Conservation (phyloP, 345 rosid genomes). For the Abelmoschus esculentus region DNA sequence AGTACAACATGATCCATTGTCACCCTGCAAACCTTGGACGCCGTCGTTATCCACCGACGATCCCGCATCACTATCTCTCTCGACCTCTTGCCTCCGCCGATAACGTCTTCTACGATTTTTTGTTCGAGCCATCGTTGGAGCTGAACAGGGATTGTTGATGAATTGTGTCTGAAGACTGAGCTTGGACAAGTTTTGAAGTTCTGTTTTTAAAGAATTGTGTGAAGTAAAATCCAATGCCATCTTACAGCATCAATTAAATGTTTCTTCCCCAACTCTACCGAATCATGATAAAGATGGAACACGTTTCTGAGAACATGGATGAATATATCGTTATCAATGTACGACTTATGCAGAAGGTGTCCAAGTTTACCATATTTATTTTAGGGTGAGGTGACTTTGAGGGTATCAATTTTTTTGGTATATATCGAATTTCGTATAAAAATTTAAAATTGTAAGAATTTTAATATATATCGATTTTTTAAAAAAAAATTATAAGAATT, state of each 20-base stretch:
- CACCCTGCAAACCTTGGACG: neutral
- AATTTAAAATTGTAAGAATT: too few relatives aligned
- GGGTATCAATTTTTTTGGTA: too few relatives aligned
- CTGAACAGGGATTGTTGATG: too few relatives aligned
- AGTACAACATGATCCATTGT: slow-evolving; percentile 15
- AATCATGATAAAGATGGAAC: slow-evolving; percentile 22
- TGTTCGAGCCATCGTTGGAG: slow-evolving; percentile 1
- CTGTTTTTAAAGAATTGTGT: neutral
- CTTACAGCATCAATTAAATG: slow-evolving; percentile 16
- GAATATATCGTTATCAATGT: neutral
- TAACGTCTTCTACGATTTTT: neutral
- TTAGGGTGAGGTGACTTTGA: too few relatives aligned
- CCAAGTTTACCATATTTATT: neutral
- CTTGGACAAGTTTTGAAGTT: slow-evolving; percentile 15
- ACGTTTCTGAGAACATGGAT: neutral
- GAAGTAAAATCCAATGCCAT: slow-evolving; percentile 29
- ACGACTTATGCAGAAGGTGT: neutral
- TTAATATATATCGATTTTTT: too few relatives aligned
- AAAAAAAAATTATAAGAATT: too few relatives aligned
- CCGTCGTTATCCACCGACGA: neutral
- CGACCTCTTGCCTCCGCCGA: neutral
- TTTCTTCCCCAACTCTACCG: slow-evolving; percentile 25
- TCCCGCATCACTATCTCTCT: neutral
- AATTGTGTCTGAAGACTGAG: neutral
- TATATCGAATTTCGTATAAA: too few relatives aligned